These are phyloP conservation scores for Aspergillus mulundensis DNA, from an alignment of 495 filamentous ascomycete genomes.

Conservation along the genomic window DNA sequence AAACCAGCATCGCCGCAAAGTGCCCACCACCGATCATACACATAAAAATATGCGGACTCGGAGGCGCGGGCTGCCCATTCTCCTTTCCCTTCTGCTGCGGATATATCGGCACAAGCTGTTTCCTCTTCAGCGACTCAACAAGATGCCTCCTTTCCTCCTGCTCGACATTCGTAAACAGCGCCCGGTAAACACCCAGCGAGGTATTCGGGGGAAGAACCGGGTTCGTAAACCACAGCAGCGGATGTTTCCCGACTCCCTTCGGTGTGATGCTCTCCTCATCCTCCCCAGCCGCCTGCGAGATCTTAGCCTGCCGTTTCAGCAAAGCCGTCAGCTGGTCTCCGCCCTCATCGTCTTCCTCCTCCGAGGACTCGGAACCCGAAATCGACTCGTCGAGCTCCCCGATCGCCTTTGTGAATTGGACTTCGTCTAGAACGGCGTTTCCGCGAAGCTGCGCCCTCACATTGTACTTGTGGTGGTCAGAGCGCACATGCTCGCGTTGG, in stretches of 20 bases:
- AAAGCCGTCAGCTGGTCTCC: conserved; percentile 63
- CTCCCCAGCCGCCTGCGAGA: conserved; percentile 52
- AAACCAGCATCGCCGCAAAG: conserved; percentile 94
- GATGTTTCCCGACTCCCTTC: conserved; percentile 60
- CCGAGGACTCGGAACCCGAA: conserved; percentile 69
- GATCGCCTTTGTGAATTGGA: conserved; percentile 78
- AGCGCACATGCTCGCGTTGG: conserved; percentile 79
- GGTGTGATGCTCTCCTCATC: conserved; percentile 47
- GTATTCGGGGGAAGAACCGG: conserved; percentile 69
- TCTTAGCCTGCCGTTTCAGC: conserved; percentile 76
- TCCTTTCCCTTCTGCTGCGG: conserved; percentile 35
- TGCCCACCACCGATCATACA: conserved; percentile 99
- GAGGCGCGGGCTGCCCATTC: conserved; percentile 44
- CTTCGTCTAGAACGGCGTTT: conserved; percentile 61
- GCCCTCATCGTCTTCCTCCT: conserved; percentile 47
- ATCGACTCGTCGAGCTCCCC: conserved; percentile 85
- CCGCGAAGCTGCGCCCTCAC: conserved; percentile 82
- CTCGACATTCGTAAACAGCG: conserved; percentile 71
- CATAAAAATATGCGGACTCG: conserved; percentile 81
- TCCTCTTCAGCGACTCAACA: conserved; percentile 61
- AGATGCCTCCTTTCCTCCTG: conserved; percentile 57
- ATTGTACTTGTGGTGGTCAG: conserved; percentile 94
- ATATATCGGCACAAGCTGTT: conserved; percentile 67
- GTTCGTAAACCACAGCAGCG: conserved; percentile 82
- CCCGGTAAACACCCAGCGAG: conserved; percentile 79